Conservation (phyloP, 768 basidiomycete genomes). For the Pulveroboletus sp. region DNA sequence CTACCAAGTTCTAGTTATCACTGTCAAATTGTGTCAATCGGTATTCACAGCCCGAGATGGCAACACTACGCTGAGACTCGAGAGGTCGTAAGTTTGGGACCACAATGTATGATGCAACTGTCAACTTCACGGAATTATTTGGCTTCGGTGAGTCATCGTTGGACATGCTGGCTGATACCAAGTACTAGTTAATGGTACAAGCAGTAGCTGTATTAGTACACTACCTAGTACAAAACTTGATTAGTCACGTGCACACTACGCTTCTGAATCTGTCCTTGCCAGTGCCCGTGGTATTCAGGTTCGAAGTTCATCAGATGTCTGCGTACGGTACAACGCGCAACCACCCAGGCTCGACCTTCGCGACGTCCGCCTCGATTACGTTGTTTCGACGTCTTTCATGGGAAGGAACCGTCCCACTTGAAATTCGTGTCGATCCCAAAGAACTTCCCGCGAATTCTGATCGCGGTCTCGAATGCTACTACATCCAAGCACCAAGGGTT, state of each 20-base stretch:
- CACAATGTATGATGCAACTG: too few relatives aligned
- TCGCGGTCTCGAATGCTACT: slow-evolving; percentile 87
- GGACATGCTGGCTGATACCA: too few relatives aligned
- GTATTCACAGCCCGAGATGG: too few relatives aligned
- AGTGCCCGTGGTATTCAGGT: too few relatives aligned
- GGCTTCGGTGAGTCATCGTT: too few relatives aligned
- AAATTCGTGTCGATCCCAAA: slow-evolving; percentile 85
- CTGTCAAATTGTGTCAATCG: too few relatives aligned
- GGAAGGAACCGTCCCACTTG: slow-evolving; percentile 88
- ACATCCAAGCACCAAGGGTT: slow-evolving; percentile 86
- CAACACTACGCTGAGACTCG: too few relatives aligned
- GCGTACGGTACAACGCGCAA: slow-evolving; percentile 53
- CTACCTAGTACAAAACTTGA: not conserved
- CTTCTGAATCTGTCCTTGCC: not conserved
- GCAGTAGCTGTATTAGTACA: too few relatives aligned
- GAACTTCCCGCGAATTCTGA: slow-evolving; percentile 90
- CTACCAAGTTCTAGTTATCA: too few relatives aligned
- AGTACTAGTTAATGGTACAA: too few relatives aligned
- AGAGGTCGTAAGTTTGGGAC: too few relatives aligned
- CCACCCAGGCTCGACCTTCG: slow-evolving; percentile 43
- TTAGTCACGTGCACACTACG: slow-evolving; percentile 12
- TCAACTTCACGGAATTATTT: too few relatives aligned
- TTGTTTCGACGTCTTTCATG: slow-evolving; percentile 87
- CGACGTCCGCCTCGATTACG: slow-evolving; percentile 63
- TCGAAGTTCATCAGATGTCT: slow-evolving; percentile 37